Conservation (phyloP, 176 grass and related monocot species). For the Triticum aestivum region IWGSC_CS_RefSeq_v2.1 NC_057796.1:220656597-220657096, state of each 20-base stretch:
- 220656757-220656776: background rate
- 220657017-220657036: background rate
- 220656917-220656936: background rate
- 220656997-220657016: background rate
- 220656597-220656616: background rate
- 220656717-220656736: background rate
- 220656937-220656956: background rate
- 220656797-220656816: background rate
- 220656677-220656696: background rate
- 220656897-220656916: background rate
- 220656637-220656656: background rate
- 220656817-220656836: background rate
- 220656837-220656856: background rate
- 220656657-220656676: background rate
- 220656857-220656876: background rate
- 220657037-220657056: background rate
- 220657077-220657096: background rate
- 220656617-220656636: background rate
- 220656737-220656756: background rate
- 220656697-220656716: background rate
- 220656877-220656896: background rate
- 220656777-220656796: conserved; percentile 11
- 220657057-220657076: background rate
- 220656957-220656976: background rate
- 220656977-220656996: background rate